These are phyloP conservation scores for Globisporangium lucens DNA, from an alignment of 352 stramenopile species.

Conservation along the genomic window DNA sequence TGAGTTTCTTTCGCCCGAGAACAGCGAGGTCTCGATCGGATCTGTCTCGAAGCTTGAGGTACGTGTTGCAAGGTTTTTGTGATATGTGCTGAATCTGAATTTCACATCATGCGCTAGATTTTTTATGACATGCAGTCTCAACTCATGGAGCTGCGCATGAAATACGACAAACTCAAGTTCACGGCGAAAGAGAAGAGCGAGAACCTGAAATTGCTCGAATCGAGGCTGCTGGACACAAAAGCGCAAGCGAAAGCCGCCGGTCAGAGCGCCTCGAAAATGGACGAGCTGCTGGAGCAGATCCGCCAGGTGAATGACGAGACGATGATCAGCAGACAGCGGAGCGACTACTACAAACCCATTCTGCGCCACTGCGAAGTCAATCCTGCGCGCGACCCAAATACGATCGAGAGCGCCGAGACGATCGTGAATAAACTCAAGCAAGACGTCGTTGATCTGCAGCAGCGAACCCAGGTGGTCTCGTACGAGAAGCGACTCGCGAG, in stretches of 20 bases:
- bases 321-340: slow-evolving; percentile 52
- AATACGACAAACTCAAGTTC: slow-evolving; percentile 79
- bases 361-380: slow-evolving; percentile 77
- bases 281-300: slow-evolving; percentile 68
- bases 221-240: slow-evolving; percentile 50
- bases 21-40: slow-evolving; percentile 41
- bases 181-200: slow-evolving; percentile 49
- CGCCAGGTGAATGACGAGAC: slow-evolving; percentile 58
- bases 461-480: slow-evolving; percentile 62
- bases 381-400: slow-evolving; percentile 72
- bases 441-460: slow-evolving; percentile 65
- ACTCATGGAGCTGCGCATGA: slow-evolving; percentile 63
- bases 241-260: slow-evolving; percentile 37
- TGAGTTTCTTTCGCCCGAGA: slow-evolving; percentile 62
- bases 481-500: slow-evolving; percentile 65
- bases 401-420: slow-evolving; percentile 66
- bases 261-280: slow-evolving; percentile 51
- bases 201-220: slow-evolving; percentile 48
- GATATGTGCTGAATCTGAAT: background rate
- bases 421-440: slow-evolving; percentile 57
- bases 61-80: slow-evolving; percentile 3
- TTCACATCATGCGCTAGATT: no score
- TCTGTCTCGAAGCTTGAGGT: slow-evolving; percentile 65
- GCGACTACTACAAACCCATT: slow-evolving; percentile 81
- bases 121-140: slow-evolving; percentile 17